phyloP scores from a whole-genome alignment of 2,329 filamentous ascomycete species.

The Tothia fuscella region DNA sequence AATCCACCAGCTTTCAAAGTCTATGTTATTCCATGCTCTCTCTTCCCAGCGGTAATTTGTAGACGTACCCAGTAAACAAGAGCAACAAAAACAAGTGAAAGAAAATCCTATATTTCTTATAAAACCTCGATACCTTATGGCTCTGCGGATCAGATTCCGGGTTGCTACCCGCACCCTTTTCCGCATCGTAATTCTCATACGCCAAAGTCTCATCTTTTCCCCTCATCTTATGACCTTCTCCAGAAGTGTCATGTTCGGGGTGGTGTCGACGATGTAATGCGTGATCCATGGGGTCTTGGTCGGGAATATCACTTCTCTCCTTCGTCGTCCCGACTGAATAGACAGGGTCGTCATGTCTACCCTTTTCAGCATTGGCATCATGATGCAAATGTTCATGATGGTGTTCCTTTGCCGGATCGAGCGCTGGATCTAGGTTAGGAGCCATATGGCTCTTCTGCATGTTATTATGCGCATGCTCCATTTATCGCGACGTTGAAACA shows the following conservation, averaged over 20 bases:
- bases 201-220: conserved; percentile 20
- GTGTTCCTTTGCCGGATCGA: conserved; percentile 26
- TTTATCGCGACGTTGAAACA: too few relatives aligned
- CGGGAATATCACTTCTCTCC: conserved; percentile 22
- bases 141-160: conserved; percentile 22
- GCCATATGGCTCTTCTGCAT: too few relatives aligned
- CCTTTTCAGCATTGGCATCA: conserved; percentile 20
- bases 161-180: conserved; percentile 23
- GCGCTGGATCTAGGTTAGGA: conserved; percentile 27
- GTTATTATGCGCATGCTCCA: too few relatives aligned
- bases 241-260: conserved; percentile 14
- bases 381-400: conserved; percentile 28
- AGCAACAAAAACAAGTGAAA: conserved; percentile 34
- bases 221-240: background rate
- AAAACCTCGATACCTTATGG: conserved; percentile 27
- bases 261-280: conserved; percentile 24
- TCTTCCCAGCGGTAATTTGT: background rate
- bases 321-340: conserved; percentile 26
- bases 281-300: conserved; percentile 28
- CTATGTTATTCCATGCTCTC: background rate
- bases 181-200: conserved; percentile 26
- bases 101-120: conserved; percentile 32
- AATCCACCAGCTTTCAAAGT: conserved; percentile 55
- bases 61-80: conserved; percentile 11
- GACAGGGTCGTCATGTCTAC: conserved; percentile 13